Conservation (phyloP, 371 early-diverging fungal species). For the Mucor circinelloides region DNA sequence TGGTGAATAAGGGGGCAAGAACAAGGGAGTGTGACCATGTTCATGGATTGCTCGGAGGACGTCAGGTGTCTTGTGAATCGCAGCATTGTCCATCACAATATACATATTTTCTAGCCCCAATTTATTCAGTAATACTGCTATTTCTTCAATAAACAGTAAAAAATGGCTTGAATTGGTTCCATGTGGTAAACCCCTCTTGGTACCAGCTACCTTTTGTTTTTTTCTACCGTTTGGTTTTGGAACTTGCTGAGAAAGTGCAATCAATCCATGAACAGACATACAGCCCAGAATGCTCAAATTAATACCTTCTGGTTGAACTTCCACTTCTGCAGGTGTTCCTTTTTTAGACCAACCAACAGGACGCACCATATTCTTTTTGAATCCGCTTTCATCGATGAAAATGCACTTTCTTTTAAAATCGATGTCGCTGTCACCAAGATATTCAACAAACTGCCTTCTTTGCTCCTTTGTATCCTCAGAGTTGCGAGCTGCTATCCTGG, state of each 20-base stretch:
- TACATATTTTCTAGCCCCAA: too few species aligned
- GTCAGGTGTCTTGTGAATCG: conserved; percentile 11
- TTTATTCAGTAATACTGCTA: conserved; percentile 11
- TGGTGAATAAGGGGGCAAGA: conserved; percentile 15
- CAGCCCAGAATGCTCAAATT: conserved; percentile 9
- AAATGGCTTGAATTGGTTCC: conserved; percentile 20
- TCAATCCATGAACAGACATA: conserved; percentile 10
- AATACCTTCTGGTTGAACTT: conserved; percentile 3
- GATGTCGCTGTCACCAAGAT: too few species aligned
- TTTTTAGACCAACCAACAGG: conserved; percentile 9
- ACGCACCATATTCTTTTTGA: conserved; percentile 16
- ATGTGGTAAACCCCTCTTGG: conserved; percentile 14
- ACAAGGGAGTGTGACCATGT: conserved; percentile 7
- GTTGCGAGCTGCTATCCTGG: conserved; percentile 18
- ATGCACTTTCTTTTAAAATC: conserved; percentile 12
- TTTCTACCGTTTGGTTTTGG: conserved; percentile 14
- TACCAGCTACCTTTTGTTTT: conserved; percentile 16
- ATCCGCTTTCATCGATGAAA: too few species aligned
- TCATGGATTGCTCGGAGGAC: conserved; percentile 11
- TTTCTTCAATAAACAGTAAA: conserved; percentile 21
- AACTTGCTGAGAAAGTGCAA: conserved; percentile 11
- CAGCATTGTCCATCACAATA: conserved; percentile 23
- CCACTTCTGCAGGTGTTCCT: conserved; percentile 10
- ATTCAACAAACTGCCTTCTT: too few species aligned
- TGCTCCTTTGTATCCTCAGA: conserved; percentile 22